Evolutionary conservation across 345 rosid species (phyloP).

Genomic region (Rubroshorea leprosula): DNA sequence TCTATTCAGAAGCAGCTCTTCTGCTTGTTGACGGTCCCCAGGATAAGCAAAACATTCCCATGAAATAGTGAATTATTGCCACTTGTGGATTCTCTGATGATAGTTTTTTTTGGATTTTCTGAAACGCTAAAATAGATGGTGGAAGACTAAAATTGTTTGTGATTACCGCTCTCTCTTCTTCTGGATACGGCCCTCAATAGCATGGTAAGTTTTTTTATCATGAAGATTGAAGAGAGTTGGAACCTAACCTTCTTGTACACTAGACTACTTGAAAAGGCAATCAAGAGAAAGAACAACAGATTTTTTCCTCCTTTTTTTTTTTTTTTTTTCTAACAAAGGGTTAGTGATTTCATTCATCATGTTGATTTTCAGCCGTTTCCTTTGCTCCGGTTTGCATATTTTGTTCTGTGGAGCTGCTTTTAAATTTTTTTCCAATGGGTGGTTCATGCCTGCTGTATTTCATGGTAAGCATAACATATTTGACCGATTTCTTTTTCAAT

Average conservation of each 20-base stretch:
- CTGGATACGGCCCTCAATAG: slow-evolving; percentile 61
- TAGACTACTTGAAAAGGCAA: no score
- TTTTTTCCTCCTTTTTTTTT: no score
- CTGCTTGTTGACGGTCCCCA: not conserved
- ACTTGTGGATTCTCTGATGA: not conserved
- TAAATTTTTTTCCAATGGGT: slow-evolving; percentile 83
- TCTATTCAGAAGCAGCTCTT: no score
- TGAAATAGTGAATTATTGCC: no score
- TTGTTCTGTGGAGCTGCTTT: slow-evolving; percentile 69
- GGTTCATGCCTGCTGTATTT: slow-evolving; percentile 67
- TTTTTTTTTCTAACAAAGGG: no score
- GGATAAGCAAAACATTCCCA: no score
- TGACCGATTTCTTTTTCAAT: not conserved
- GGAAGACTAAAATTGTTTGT: not conserved
- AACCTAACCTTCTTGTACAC: no score
- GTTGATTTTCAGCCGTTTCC: slow-evolving; percentile 54
- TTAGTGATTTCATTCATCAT: not conserved
- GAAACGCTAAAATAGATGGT: not conserved
- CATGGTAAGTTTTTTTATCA: slow-evolving; percentile 50
- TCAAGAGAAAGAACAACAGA: no score
- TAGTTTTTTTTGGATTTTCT: not conserved
- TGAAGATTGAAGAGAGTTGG: no score
- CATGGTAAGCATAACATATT: slow-evolving; percentile 43
- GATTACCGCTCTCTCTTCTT: slow-evolving; percentile 26
- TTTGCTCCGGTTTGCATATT: slow-evolving; percentile 78